These are phyloP conservation scores for Thermothielavioides terrestris DNA, from an alignment of 495 filamentous ascomycete species.

Conservation along the genomic window DNA sequence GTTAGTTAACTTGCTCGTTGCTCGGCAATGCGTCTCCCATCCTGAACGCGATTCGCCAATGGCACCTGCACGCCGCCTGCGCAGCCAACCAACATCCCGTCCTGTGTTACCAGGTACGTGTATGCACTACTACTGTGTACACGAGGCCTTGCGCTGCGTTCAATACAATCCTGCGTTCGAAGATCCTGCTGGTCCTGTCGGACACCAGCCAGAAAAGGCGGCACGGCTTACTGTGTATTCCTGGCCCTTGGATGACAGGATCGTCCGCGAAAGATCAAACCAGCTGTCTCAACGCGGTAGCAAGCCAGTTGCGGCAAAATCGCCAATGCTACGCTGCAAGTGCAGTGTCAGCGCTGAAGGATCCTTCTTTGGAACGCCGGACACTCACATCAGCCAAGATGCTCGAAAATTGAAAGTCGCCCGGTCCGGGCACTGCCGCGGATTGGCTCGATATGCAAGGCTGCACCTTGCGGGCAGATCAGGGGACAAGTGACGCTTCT, in stretches of 20 bases:
- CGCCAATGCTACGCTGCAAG: constrained; percentile 19
- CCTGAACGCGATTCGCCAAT: neutral
- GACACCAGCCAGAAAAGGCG: constrained; percentile 7
- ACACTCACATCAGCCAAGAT: neutral
- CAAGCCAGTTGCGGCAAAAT: constrained; percentile 16
- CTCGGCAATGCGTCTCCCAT: neutral
- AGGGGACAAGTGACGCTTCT: neutral
- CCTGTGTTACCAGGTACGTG: no score
- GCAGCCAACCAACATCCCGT: neutral
- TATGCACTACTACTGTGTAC: no score
- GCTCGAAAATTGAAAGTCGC: neutral
- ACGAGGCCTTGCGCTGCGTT: no score
- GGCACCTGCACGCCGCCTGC: neutral
- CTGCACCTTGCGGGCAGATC: constrained; percentile 1
- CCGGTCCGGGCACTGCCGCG: no score
- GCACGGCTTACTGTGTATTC: constrained; percentile 15
- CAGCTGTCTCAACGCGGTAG: constrained; percentile 9
- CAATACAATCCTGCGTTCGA: no score
- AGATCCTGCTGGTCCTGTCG: constrained; percentile 3
- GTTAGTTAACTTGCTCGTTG: neutral
- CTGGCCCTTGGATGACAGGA: constrained; percentile 4
- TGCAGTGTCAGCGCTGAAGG: neutral
- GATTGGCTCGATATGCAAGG: constrained; percentile 10
- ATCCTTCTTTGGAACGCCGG: neutral
- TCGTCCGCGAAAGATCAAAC: constrained; percentile 6